Percentiles rank a stretch among this genome's conserved stretches.
Evolutionary conservation across 768 basidiomycete genomes (phyloP).

Genomic region (Hypsizygus marmoreus): DNA sequence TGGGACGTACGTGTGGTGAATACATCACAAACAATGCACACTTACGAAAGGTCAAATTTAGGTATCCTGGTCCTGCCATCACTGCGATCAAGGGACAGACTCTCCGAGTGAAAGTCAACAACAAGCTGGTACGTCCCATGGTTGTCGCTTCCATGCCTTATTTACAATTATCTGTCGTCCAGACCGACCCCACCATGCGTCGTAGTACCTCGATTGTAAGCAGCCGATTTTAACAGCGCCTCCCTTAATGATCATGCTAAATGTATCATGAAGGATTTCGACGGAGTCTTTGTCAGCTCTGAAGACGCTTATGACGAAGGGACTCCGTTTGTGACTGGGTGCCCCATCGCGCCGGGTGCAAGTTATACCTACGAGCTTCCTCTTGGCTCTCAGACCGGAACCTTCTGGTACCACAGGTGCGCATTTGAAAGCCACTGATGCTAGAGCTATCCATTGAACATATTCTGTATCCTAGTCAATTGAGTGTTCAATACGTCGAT

Average conservation of each 20-base stretch:
- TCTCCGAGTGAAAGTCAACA: constrained; percentile 15
- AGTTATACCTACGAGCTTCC: constrained; percentile 31
- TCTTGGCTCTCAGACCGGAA: constrained; percentile 28
- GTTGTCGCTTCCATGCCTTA: not conserved
- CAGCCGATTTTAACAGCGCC: not conserved
- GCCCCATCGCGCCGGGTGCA: constrained; percentile 30
- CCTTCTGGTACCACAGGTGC: constrained; percentile 34
- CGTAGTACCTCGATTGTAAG: constrained; percentile 21
- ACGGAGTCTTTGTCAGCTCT: constrained; percentile 24
- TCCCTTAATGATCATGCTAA: not conserved
- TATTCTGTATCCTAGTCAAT: constrained; percentile 6
- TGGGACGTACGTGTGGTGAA: too few species aligned
- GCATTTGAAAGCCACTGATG: not conserved
- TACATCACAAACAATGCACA: too few species aligned
- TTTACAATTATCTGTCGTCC: not conserved
- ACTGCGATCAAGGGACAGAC: constrained; percentile 17
- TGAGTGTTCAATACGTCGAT: constrained; percentile 24
- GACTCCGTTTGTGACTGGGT: constrained; percentile 23
- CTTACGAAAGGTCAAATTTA: too few species aligned
- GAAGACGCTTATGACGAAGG: constrained; percentile 26
- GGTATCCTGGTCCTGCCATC: constrained; percentile 16
- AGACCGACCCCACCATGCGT: constrained; percentile 24
- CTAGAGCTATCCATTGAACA: not conserved
- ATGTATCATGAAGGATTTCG: constrained; percentile 14
- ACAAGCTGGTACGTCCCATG: constrained; percentile 11